Percentiles rank a stretch among this genome's conserved stretches.
phyloP scores from a whole-genome alignment of 495 filamentous ascomycete species.

The Neurospora sp. region DNA sequence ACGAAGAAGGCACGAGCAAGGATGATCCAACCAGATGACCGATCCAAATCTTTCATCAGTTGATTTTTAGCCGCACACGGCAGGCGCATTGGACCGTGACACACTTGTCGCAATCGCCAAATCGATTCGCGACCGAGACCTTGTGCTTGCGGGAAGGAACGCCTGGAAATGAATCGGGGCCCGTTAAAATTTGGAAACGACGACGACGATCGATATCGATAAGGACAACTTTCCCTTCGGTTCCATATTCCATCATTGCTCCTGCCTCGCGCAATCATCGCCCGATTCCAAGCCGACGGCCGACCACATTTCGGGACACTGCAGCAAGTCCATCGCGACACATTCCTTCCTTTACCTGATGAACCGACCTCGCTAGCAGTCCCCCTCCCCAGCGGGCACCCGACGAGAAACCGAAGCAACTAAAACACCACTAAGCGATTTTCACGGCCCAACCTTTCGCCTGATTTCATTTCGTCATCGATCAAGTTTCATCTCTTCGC shows the following conservation, averaged over 20 bases:
- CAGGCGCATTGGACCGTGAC: background rate
- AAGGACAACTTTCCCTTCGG: background rate
- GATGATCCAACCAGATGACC: background rate
- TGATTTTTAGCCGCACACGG: background rate
- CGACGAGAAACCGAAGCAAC: conserved; percentile 3
- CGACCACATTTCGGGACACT: background rate
- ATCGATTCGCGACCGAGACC: background rate
- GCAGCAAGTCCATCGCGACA: background rate
- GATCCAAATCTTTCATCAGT: background rate
- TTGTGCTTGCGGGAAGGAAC: background rate
- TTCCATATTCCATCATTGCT: background rate
- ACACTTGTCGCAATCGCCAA: background rate
- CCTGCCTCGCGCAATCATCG: background rate
- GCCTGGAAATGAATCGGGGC: background rate
- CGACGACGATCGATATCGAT: background rate
- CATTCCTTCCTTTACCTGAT: conserved; percentile 19
- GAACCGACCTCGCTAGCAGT: conserved; percentile 17
- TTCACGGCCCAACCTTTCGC: background rate
- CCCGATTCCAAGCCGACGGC: background rate
- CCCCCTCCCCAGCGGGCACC: conserved; percentile 4
- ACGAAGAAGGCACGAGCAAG: background rate
- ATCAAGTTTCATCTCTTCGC: background rate
- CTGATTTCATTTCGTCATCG: background rate
- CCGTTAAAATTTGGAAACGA: background rate
- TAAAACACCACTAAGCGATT: background rate